phyloP scores from a whole-genome alignment of 805 yeast genomes.

The Kuraishia capsulata region DNA sequence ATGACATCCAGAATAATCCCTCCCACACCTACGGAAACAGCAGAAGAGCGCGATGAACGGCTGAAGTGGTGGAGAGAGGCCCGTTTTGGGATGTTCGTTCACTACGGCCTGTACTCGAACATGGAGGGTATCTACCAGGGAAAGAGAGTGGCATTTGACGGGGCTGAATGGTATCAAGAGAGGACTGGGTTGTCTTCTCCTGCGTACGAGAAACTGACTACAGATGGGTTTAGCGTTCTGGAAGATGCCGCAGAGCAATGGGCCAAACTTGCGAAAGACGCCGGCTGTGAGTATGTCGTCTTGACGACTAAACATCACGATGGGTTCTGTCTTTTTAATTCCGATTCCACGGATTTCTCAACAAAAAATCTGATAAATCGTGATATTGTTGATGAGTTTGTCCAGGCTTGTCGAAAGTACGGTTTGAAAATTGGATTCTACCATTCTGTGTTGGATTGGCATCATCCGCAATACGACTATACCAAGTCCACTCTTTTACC shows the following conservation, averaged over 20 bases:
- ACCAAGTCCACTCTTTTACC: slow-evolving; percentile 3
- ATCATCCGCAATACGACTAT: slow-evolving; percentile 5
- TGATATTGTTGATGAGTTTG: slow-evolving; percentile 4
- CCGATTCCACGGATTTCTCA: slow-evolving; percentile 3
- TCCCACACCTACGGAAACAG: slow-evolving; percentile 1
- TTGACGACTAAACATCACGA: slow-evolving; percentile 6
- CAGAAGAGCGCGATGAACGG: slow-evolving; percentile 3
- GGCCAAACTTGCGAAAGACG: slow-evolving; percentile 1
- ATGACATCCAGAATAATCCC: background rate
- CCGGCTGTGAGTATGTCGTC: slow-evolving; percentile 5
- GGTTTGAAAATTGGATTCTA: slow-evolving; percentile 4
- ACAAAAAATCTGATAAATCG: background rate
- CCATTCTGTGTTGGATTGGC: slow-evolving; percentile 5
- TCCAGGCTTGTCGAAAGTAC: slow-evolving; percentile 3
- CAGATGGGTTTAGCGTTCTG: background rate
- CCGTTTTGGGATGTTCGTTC: slow-evolving; percentile 6
- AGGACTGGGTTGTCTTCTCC: slow-evolving; percentile 1
- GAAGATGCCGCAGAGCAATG: background rate
- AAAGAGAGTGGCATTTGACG: slow-evolving; percentile 1
- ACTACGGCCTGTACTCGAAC: slow-evolving; percentile 5
- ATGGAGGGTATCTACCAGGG: slow-evolving; percentile 5
- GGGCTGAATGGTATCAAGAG: slow-evolving; percentile 5
- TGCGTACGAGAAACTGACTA: background rate
- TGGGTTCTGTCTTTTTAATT: slow-evolving; percentile 4
- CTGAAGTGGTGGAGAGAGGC: slow-evolving; percentile 4